phyloP scores from a whole-genome alignment of 495 filamentous ascomycete genomes.

The Hypoxylon fragiforme region DNA sequence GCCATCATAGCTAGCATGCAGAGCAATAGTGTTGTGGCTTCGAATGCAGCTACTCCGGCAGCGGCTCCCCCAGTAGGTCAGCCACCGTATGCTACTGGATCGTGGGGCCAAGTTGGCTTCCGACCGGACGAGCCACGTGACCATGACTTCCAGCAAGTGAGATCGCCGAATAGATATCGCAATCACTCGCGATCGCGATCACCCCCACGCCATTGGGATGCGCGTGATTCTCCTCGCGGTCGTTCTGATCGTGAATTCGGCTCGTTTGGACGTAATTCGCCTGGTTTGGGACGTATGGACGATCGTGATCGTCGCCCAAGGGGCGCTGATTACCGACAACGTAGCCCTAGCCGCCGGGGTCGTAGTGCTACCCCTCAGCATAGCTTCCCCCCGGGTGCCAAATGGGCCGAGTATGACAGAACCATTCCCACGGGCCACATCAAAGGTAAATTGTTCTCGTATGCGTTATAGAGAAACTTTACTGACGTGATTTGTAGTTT shows the following conservation, averaged over 20 bases:
- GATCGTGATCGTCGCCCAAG: slow-evolving; percentile 59
- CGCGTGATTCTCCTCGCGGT: slow-evolving; percentile 46
- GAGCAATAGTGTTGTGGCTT: slow-evolving; percentile 32
- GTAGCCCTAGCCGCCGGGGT: slow-evolving; percentile 71
- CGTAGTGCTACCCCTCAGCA: slow-evolving; percentile 62
- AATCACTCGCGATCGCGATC: slow-evolving; percentile 75
- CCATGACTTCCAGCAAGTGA: slow-evolving; percentile 57
- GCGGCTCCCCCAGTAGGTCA: slow-evolving; percentile 30
- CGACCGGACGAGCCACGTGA: slow-evolving; percentile 62
- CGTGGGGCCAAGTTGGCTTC: slow-evolving; percentile 43
- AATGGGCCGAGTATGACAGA: slow-evolving; percentile 80
- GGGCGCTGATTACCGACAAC: slow-evolving; percentile 77
- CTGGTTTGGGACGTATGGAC: slow-evolving; percentile 61
- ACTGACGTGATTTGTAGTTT: slow-evolving; percentile 54
- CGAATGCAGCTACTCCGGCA: slow-evolving; percentile 28
- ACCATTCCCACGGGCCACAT: slow-evolving; percentile 73
- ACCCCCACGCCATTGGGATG: slow-evolving; percentile 68
- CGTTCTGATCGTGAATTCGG: slow-evolving; percentile 43
- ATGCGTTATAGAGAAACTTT: slow-evolving; percentile 12
- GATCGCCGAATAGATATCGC: slow-evolving; percentile 63
- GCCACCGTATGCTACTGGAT: slow-evolving; percentile 29
- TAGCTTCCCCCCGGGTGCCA: slow-evolving; percentile 52
- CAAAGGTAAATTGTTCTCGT: slow-evolving; percentile 61
- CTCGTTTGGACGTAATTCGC: slow-evolving; percentile 50
- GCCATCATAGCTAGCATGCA: slow-evolving; percentile 49